phyloP scores from a whole-genome alignment of 1,139 yeast species.

The Torulaspora pretoriensis region DNA sequence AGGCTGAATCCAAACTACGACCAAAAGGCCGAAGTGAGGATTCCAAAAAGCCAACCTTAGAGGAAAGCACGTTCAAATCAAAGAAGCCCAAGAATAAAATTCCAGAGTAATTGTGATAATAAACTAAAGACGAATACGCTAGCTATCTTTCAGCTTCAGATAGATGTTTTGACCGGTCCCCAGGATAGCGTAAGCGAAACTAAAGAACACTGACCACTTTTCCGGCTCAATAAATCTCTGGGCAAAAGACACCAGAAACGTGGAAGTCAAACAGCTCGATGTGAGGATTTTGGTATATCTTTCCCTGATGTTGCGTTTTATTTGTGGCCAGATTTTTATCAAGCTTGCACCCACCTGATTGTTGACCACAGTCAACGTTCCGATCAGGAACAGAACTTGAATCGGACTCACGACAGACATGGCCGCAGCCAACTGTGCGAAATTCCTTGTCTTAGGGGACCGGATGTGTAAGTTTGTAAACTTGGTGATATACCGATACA shows the following conservation, averaged over 20 bases:
- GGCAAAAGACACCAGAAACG: constrained; percentile 57
- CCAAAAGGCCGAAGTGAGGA: constrained; percentile 5
- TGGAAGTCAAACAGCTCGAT: constrained; percentile 54
- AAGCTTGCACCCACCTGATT: constrained; percentile 8
- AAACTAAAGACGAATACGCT: neutral
- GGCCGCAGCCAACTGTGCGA: constrained; percentile 58
- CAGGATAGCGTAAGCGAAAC: constrained; percentile 64
- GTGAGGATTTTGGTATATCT: constrained; percentile 46
- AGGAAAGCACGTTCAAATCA: neutral
- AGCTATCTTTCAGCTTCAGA: constrained; percentile 42
- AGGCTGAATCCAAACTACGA: constrained; percentile 6
- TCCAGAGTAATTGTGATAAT: constrained; percentile 1
- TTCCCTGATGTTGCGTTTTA: constrained; percentile 45
- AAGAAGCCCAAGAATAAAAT: constrained; percentile 9
- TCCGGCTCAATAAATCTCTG: constrained; percentile 69
- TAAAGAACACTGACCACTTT: constrained; percentile 83
- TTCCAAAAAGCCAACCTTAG: neutral
- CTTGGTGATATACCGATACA: constrained; percentile 47
- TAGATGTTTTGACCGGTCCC: constrained; percentile 76
- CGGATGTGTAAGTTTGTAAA: constrained; percentile 39
- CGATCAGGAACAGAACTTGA: constrained; percentile 52
- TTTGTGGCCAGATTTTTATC: constrained; percentile 39
- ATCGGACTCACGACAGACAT: constrained; percentile 63
- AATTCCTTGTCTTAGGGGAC: constrained; percentile 39
- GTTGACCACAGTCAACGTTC: constrained; percentile 52